Conservation (phyloP, 2,329 filamentous ascomycete genomes). For the Herpotrichia juniperi region DNA sequence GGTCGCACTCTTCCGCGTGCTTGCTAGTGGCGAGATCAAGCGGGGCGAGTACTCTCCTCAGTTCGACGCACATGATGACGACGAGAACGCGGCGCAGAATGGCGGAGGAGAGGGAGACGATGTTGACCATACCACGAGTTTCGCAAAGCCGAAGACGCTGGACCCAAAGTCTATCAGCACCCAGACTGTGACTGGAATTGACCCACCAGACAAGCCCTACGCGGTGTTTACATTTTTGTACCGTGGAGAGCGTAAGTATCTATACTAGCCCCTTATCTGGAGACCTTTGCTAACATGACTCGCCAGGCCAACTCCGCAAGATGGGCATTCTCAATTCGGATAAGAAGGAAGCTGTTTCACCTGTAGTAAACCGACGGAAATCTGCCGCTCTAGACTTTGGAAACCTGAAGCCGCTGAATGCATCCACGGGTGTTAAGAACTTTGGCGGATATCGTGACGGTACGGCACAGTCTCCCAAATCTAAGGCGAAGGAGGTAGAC, state of each 20-base stretch:
- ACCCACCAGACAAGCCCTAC: conserved; percentile 94
- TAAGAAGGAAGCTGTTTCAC: conserved; percentile 67
- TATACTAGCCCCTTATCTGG: neutral
- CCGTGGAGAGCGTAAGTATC: conserved; percentile 82
- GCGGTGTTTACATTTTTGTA: conserved; percentile 98
- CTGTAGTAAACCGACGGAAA: conserved; percentile 73
- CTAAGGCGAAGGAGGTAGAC: conserved; percentile 59
- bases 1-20: conserved; percentile 91
- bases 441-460: conserved; percentile 87
- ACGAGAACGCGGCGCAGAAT: conserved; percentile 66
- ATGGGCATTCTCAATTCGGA: conserved; percentile 83
- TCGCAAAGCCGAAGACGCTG: conserved; percentile 93
- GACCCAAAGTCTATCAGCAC: conserved; percentile 98
- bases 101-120: conserved; percentile 72
- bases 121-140: conserved; percentile 95
- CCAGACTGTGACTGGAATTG: conserved; percentile 97
- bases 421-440: conserved; percentile 79
- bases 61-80: conserved; percentile 95
- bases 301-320: conserved; percentile 86
- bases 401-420: conserved; percentile 81
- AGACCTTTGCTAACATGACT: conserved; percentile 14
- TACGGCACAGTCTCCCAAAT: conserved; percentile 57
- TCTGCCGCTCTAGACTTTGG: conserved; percentile 86
- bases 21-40: conserved; percentile 96
- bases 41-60: conserved; percentile 97